Conservation (phyloP, 768 basidiomycete genomes). For the Naematelia aurantialba region DNA sequence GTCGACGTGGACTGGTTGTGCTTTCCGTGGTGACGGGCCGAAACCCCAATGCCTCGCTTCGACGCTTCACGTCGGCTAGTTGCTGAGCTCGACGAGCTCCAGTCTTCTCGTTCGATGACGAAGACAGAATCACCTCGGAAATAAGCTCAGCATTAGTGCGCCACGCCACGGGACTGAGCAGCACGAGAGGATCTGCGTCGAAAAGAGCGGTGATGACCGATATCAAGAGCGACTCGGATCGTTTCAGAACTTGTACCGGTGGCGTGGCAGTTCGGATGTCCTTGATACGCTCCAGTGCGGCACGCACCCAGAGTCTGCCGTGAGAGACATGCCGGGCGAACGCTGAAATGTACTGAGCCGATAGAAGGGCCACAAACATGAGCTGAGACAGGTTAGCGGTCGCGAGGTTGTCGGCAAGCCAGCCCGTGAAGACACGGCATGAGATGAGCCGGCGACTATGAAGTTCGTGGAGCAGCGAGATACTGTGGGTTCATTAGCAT, state of each 20-base stretch:
- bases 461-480: constrained; percentile 26
- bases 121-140: neutral
- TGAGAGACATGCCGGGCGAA: constrained; percentile 28
- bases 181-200: constrained; percentile 19
- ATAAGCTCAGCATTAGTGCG: constrained; percentile 16
- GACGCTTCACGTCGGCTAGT: constrained; percentile 1
- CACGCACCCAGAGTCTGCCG: constrained; percentile 28
- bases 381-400: constrained; percentile 39
- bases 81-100: neutral
- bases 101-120: neutral
- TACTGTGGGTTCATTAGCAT: constrained; percentile 9
- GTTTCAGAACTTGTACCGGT: constrained; percentile 10
- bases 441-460: constrained; percentile 32
- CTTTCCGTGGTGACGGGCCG: constrained; percentile 17
- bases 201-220: constrained; percentile 21
- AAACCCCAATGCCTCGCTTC: constrained; percentile 26
- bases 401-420: constrained; percentile 30
- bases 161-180: constrained; percentile 34
- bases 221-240: constrained; percentile 23
- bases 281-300: constrained; percentile 27
- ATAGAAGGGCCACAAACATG: constrained; percentile 32
- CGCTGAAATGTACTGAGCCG: constrained; percentile 27
- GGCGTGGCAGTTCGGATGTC: constrained; percentile 31
- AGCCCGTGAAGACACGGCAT: constrained; percentile 23
- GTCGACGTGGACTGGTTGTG: constrained; percentile 35